A percentile compares a stretch with the other conserved stretches of the same genome.
These are phyloP conservation scores for Fusarium sp. DNA, from an alignment of 2,329 filamentous ascomycete genomes.

Conservation along the genomic window DNA sequence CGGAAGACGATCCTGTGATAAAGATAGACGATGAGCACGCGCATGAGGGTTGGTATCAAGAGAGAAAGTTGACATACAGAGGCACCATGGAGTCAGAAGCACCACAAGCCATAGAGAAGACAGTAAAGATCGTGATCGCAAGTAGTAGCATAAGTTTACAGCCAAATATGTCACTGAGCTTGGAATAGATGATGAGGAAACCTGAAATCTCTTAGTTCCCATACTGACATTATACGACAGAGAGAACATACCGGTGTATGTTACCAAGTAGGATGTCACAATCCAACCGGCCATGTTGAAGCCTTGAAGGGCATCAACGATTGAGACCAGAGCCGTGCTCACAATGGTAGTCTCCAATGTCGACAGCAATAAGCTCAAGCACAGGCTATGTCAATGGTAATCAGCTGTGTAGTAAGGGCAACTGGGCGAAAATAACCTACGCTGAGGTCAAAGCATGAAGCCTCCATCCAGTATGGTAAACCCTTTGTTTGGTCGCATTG, in stretches of 20 bases:
- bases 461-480: conserved; percentile 2
- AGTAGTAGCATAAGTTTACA: conserved; percentile 20
- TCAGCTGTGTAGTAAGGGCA: neutral
- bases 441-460: neutral
- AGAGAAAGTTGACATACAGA: neutral
- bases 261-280: conserved; percentile 57
- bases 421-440: neutral
- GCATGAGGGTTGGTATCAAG: neutral
- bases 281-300: conserved; percentile 54
- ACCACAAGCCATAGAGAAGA: conserved; percentile 22
- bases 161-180: conserved; percentile 24
- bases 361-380: conserved; percentile 47
- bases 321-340: conserved; percentile 58
- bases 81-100: neutral
- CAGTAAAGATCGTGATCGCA: conserved; percentile 13
- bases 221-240: rapidly evolving
- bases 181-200: conserved; percentile 27
- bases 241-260: conserved; percentile 52
- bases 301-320: conserved; percentile 49
- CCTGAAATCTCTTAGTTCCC: neutral
- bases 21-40: neutral
- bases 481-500: neutral
- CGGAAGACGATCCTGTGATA: conserved; percentile 19
- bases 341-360: conserved; percentile 60
- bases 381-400: neutral